Evolutionary conservation across 345 rosid species (phyloP).

Genomic region (Citrus cavaleriei): DNA sequence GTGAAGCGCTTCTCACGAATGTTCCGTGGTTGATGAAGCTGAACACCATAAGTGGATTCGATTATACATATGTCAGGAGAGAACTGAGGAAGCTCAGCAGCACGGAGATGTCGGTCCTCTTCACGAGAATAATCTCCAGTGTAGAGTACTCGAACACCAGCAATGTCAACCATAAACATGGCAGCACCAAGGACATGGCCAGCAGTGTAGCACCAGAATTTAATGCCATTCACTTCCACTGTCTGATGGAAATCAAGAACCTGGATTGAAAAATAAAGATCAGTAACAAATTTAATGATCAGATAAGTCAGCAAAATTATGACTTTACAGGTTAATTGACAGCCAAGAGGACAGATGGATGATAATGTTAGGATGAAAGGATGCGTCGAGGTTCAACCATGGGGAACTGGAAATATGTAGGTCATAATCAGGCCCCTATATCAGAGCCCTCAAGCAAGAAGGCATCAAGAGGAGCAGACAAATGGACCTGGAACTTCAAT

Average conservation of each 20-base stretch:
- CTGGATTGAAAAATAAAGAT: constrained; percentile 22
- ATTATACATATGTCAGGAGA: constrained; percentile 95
- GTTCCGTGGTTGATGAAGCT: constrained; percentile 88
- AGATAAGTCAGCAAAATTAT: too few relatives aligned
- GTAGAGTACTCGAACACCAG: constrained; percentile 87
- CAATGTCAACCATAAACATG: constrained; percentile 97
- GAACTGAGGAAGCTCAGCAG: constrained; percentile 96
- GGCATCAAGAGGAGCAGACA: neutral
- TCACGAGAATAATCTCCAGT: constrained; percentile 96
- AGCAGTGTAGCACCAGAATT: constrained; percentile 98
- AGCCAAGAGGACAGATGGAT: neutral
- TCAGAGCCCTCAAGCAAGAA: neutral
- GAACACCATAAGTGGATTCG: constrained; percentile 95
- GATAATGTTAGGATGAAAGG: neutral
- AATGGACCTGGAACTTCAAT: neutral
- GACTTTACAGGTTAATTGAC: neutral
- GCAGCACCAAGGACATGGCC: constrained; percentile 99
- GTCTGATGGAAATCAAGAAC: constrained; percentile 96
- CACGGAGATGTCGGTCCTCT: constrained; percentile 91
- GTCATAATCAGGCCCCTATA: neutral
- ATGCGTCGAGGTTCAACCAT: neutral
- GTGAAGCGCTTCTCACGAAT: constrained; percentile 92
- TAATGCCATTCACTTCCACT: constrained; percentile 80
- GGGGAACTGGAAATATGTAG: neutral
- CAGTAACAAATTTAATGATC: neutral